Base-by-base conservation (phyloP, 352 stramenopile species). In the Phytophthora citricola region DNA sequence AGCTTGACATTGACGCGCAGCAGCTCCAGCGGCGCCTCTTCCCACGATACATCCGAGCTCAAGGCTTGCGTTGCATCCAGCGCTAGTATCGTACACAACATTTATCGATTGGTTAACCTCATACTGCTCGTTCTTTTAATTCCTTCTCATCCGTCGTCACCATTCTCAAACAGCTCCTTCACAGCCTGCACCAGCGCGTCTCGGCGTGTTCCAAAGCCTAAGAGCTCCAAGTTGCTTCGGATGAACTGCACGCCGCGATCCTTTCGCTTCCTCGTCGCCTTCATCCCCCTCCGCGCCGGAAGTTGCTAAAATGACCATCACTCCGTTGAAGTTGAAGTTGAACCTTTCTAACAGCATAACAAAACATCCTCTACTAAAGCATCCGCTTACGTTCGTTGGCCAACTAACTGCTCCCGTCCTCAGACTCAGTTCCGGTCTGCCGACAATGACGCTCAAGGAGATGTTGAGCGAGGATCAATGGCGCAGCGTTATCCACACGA, bases 91-190 rank as follows among this genome's bases (percentile, higher is more conserved):
- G 11, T 53, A 4, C 11, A 66, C 31, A 29, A 46, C 41, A n/a
- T 36, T 31, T 32, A 31, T 40, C 1, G 41, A 40, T 57, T 14
- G 58, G 38, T 51, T 41, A 36, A 20, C 4, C 31, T 36, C 31
- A 36, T 32, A 32, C 29, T 8, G 7, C 29, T 32, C 6, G 7
- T 36, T 36, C 31, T 36, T 36, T 14, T 8, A 20, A 8, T 36
- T 36, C 31, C 1, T 34, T 34, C 7, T 36, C 31, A 36, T 36
- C 31, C 9, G 2, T 11, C 8, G 31, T 36, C 29, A 92, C 86
- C 83, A 58, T 94, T 94, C 60, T 94, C 87, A 24, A 93, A 91
- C 46, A 94, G 73, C 66, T 94, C 87, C 56, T 93, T 93, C 9
- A 90, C 80, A 9, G 79, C 75, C 64, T 94, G 87, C 12, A 93